These are phyloP conservation scores for Scedosporium boydii DNA, from an alignment of 2,329 filamentous ascomycete species.

Conservation along the genomic window DNA sequence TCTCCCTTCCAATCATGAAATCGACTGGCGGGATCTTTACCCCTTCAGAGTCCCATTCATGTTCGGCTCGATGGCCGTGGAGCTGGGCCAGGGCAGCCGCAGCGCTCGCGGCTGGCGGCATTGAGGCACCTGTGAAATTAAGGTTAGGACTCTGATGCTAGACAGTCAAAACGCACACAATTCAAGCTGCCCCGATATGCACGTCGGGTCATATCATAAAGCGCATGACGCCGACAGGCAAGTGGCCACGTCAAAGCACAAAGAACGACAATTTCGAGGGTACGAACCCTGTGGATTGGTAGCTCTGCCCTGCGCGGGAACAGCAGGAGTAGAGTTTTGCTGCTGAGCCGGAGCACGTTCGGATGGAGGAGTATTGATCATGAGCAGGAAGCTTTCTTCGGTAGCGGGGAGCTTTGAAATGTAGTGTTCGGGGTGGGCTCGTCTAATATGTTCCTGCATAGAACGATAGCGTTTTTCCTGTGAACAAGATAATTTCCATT, in stretches of 20 bases:
- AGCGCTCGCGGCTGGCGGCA: constrained; percentile 50
- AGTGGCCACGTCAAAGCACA: neutral
- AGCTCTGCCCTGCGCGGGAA: constrained; percentile 21
- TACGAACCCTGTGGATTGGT: constrained; percentile 12
- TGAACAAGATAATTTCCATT: constrained; percentile 10
- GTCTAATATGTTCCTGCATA: constrained; percentile 98
- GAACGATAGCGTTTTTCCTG: constrained; percentile 95
- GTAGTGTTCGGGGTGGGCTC: constrained; percentile 94
- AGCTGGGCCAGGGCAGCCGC: constrained; percentile 83
- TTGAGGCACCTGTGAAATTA: constrained; percentile 1
- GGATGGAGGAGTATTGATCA: constrained; percentile 84
- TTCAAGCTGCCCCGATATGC: neutral
- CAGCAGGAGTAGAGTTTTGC: constrained; percentile 16
- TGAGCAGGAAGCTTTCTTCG: constrained; percentile 92
- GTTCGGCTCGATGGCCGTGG: constrained; percentile 63
- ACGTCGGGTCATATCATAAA: too few species aligned
- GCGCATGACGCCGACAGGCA: too few species aligned
- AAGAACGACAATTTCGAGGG: constrained; percentile 10
- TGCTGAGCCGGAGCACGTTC: constrained; percentile 43
- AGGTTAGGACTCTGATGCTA: neutral
- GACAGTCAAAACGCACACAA: neutral
- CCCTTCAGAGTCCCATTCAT: constrained; percentile 69
- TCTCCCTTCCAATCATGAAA: constrained; percentile 4
- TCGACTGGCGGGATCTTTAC: constrained; percentile 37
- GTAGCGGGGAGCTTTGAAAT: constrained; percentile 96